A percentile compares a stretch with the other conserved stretches of the same genome.
Evolutionary conservation across 2,329 filamentous ascomycete genomes (phyloP).

Genomic region (Sporothrix phasma): DNA sequence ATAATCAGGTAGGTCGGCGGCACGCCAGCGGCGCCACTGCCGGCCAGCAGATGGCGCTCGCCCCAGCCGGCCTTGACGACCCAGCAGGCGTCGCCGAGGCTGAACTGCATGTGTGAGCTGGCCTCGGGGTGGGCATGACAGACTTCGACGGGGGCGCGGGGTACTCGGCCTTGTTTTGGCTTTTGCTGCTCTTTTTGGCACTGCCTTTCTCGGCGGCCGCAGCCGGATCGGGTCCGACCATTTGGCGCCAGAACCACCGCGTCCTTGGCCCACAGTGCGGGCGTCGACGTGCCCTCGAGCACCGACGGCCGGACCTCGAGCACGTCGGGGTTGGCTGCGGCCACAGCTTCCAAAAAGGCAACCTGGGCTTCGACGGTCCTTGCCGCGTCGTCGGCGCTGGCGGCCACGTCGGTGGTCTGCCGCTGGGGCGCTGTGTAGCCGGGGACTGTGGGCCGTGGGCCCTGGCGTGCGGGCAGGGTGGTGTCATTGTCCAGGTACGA

Average conservation of each 20-base stretch:
- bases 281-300: conserved; percentile 27
- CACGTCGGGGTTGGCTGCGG: conserved; percentile 21
- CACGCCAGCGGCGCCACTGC: conserved; percentile 20
- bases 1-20: conserved; percentile 32
- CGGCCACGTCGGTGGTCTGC: conserved; percentile 25
- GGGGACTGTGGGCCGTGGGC: conserved; percentile 27
- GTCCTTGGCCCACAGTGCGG: conserved; percentile 23
- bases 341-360: conserved; percentile 12
- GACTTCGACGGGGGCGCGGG: conserved; percentile 26
- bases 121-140: conserved; percentile 32
- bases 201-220: too few species aligned
- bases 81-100: conserved; percentile 29
- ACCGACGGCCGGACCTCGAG: conserved; percentile 23
- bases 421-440: conserved; percentile 31
- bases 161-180: background rate
- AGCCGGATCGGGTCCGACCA: background rate
- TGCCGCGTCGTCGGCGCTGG: background rate
- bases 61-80: conserved; percentile 31
- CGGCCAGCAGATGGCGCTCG: conserved; percentile 30
- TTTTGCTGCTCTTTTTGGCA: background rate
- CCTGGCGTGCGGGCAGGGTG: conserved; percentile 18
- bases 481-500: conserved; percentile 8
- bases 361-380: background rate
- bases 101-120: conserved; percentile 30
- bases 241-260: background rate